Conservation (phyloP, 2,329 filamentous ascomycete genomes). For the Botrytis sinoallii region DNA sequence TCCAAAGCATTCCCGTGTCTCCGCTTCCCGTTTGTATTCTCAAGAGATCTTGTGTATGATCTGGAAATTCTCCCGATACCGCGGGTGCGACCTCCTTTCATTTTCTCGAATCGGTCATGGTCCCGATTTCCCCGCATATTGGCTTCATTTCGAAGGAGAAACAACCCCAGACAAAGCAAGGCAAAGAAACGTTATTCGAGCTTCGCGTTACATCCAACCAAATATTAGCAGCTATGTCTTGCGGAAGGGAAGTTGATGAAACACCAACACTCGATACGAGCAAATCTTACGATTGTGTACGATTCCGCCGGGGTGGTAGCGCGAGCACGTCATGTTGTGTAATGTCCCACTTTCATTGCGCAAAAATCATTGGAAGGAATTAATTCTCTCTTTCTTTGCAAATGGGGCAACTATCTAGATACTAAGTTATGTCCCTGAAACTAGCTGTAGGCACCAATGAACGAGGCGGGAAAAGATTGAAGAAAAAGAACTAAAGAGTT, state of each 20-base stretch:
- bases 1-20: not conserved
- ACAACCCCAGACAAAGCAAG: not conserved
- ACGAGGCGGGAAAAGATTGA: conserved; percentile 20
- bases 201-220: not conserved
- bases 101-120: not conserved
- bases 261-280: conserved; percentile 9
- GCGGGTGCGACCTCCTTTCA: not conserved
- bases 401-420: conserved; percentile 15
- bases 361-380: not conserved
- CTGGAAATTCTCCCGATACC: not conserved
- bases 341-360: not conserved
- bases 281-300: conserved; percentile 15
- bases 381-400: not conserved
- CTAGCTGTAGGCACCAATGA: conserved; percentile 6
- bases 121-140: not conserved
- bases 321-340: conserved; percentile 9
- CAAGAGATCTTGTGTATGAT: conserved; percentile 10
- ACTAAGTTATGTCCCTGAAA: conserved; percentile 2
- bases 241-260: conserved; percentile 10
- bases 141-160: not conserved
- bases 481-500: conserved; percentile 21
- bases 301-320: conserved; percentile 1
- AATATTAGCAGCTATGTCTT: not conserved
- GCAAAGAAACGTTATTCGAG: conserved; percentile 1
- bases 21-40: not conserved